These are phyloP conservation scores for Ophiostoma perfectum DNA, from an alignment of 2,329 filamentous ascomycete species.

Conservation along the genomic window DNA sequence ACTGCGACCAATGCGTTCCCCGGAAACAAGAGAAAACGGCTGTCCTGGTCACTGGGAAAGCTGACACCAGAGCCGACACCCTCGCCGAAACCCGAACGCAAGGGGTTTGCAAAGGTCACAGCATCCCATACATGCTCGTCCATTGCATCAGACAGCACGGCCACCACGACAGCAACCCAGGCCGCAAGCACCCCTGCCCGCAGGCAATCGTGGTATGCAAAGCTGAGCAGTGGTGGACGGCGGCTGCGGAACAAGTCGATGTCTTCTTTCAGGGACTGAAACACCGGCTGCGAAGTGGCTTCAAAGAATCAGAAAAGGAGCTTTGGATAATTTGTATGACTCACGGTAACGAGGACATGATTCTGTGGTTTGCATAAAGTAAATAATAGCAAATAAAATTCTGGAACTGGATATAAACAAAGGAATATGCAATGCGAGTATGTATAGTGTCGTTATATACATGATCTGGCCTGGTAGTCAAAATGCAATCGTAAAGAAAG, in stretches of 20 bases:
- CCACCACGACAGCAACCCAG: neutral
- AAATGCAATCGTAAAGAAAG: neutral
- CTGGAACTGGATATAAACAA: neutral
- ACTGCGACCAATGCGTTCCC: neutral
- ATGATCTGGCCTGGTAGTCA: neutral
- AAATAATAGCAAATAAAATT: neutral
- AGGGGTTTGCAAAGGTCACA: neutral
- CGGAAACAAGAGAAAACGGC: neutral
- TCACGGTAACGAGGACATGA: neutral
- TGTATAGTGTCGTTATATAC: conserved; percentile 12
- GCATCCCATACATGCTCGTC: neutral
- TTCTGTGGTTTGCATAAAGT: neutral
- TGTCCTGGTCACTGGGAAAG: conserved; percentile 4
- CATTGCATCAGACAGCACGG: neutral
- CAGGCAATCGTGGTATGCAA: conserved; percentile 15
- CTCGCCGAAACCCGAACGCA: neutral
- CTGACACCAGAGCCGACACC: neutral
- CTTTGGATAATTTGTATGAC: neutral
- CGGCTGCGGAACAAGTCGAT: conserved; percentile 12
- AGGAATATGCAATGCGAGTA: neutral
- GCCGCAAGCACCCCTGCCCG: neutral
- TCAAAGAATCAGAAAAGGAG: too few species aligned
- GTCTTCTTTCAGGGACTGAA: neutral
- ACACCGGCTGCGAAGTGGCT: too few species aligned
- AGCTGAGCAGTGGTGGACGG: conserved; percentile 10